Evolutionary conservation across 768 basidiomycete species (phyloP).

Genomic region (Lentinula guzmanii): DNA sequence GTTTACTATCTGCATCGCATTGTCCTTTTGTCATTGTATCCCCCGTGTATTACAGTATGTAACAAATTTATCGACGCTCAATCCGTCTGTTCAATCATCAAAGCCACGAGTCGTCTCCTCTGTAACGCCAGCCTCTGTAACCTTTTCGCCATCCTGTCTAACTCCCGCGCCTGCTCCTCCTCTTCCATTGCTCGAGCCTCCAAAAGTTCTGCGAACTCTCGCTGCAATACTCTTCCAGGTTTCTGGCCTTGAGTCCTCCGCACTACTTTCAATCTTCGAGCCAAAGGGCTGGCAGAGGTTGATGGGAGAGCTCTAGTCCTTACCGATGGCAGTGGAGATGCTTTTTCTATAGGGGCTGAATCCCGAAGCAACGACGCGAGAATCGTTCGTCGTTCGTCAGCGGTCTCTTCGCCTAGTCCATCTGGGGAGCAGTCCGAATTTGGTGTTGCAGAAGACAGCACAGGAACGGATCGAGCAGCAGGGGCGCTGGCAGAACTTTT

Average conservation of each 20-base stretch:
- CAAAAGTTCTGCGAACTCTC: neutral
- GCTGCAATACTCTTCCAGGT: slow-evolving; percentile 4
- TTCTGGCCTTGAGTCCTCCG: neutral
- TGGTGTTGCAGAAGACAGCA: neutral
- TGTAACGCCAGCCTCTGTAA: slow-evolving; percentile 5
- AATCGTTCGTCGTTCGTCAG: neutral
- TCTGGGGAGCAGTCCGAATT: neutral
- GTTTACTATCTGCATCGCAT: neutral
- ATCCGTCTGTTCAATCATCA: neutral
- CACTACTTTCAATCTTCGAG: neutral
- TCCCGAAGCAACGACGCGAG: neutral
- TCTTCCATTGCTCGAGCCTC: slow-evolving; percentile 7
- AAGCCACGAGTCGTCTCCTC: slow-evolving; percentile 6
- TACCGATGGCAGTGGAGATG: no score
- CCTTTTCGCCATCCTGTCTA: slow-evolving; percentile 6
- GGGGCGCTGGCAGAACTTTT: neutral
- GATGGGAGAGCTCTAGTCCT: neutral
- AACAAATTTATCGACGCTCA: neutral
- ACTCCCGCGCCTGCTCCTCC: slow-evolving; percentile 7
- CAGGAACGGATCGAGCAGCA: neutral
- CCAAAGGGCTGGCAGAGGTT: neutral
- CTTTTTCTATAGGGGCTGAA: neutral
- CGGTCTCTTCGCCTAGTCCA: neutral
- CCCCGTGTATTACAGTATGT: neutral
- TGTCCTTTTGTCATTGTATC: neutral